A percentile compares a stretch with the other conserved stretches of the same genome.
Conservation (phyloP, 2,329 filamentous ascomycete genomes). For the Aspergillus pseudotamarii region DNA sequence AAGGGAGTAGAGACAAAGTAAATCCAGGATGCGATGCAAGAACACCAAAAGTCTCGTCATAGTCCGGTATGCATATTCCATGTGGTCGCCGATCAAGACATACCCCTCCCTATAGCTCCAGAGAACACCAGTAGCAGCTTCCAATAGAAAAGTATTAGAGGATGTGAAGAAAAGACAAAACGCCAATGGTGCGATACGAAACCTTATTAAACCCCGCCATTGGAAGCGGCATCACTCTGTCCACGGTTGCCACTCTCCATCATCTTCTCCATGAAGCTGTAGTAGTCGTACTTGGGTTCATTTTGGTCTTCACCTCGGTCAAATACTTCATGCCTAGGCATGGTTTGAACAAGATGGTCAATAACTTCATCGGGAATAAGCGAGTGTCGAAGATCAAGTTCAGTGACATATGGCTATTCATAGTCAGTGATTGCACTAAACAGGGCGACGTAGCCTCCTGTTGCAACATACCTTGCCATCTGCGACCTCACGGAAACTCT, state of each 20-base stretch:
- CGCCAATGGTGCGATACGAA: constrained; percentile 19
- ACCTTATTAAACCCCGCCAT: constrained; percentile 21
- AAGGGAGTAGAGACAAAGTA: constrained; percentile 9
- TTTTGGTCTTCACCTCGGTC: constrained; percentile 85
- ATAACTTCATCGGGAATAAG: constrained; percentile 97
- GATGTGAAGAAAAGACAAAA: constrained; percentile 16
- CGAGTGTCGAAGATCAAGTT: constrained; percentile 92
- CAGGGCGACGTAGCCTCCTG: neutral
- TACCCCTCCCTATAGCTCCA: constrained; percentile 26
- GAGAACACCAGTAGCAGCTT: constrained; percentile 27
- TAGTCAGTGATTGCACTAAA: constrained; percentile 14
- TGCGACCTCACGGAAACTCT: constrained; percentile 95
- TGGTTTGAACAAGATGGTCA: constrained; percentile 83
- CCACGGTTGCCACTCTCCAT: constrained; percentile 52
- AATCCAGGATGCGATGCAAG: constrained; percentile 22
- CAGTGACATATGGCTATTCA: constrained; percentile 82
- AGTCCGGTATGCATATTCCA: constrained; percentile 33
- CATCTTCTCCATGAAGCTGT: constrained; percentile 92
- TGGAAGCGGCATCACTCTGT: constrained; percentile 24
- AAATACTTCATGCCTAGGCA: constrained; percentile 81
- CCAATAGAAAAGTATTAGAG: constrained; percentile 17
- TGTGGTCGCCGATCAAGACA: constrained; percentile 23
- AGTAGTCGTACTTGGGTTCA: constrained; percentile 90
- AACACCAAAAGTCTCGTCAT: constrained; percentile 24
- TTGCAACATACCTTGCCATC: constrained; percentile 74